Percentiles rank a stretch among this genome's conserved stretches.
phyloP scores from a whole-genome alignment of 2,329 filamentous ascomycete species.

The Claviceps fusiformis region DNA sequence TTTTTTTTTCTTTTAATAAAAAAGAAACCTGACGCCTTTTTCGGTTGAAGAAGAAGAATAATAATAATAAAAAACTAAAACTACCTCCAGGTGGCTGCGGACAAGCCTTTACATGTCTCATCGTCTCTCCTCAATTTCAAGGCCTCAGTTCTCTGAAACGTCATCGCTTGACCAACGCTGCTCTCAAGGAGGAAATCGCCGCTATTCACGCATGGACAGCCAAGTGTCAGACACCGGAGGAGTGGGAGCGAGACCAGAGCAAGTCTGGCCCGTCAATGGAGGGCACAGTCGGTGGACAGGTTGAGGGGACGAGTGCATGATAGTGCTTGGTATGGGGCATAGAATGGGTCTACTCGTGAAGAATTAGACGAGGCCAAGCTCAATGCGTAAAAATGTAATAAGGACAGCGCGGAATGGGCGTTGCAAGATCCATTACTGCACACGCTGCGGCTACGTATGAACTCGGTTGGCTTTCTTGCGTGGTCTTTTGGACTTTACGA shows the following conservation, averaged over 20 bases:
- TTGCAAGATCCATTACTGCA: neutral
- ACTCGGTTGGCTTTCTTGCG: neutral
- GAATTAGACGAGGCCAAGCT: neutral
- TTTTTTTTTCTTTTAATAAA: too few relatives aligned
- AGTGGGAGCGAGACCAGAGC: conserved; percentile 59
- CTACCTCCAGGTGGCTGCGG: conserved; percentile 40
- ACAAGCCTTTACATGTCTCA: conserved; percentile 44
- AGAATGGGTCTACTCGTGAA: neutral
- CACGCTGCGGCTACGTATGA: neutral
- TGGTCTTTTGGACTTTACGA: neutral
- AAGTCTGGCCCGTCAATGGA: conserved; percentile 26
- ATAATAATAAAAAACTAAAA: too few relatives aligned
- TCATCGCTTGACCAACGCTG: conserved; percentile 73
- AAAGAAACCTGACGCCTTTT: neutral
- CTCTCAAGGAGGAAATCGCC: conserved; percentile 76
- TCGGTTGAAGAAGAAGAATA: neutral
- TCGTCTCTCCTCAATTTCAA: conserved; percentile 53
- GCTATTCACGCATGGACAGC: conserved; percentile 91
- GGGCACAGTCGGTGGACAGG: conserved; percentile 29
- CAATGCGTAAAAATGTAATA: neutral
- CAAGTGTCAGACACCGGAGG: conserved; percentile 82
- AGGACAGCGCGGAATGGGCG: neutral
- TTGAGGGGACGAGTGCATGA: conserved; percentile 18
- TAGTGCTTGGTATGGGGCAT: neutral
- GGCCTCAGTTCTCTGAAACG: conserved; percentile 68